Percentiles rank a stretch among this genome's conserved stretches.
Evolutionary conservation across 1,284 basidiomycete genomes (phyloP).

Genomic region (Sanghuangporus weigelae): DNA sequence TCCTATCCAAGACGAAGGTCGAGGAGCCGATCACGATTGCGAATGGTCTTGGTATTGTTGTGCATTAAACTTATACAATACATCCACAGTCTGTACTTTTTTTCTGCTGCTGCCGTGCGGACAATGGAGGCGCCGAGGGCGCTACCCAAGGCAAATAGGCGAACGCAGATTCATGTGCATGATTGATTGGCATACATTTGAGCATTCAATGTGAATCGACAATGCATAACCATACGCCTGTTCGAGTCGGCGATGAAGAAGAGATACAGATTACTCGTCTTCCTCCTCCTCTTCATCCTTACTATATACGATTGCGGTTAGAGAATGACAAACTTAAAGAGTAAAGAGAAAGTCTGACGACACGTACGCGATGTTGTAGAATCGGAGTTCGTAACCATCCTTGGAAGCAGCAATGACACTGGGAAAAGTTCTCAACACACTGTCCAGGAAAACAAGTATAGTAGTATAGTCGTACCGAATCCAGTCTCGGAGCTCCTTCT

Average conservation of each 20-base stretch:
- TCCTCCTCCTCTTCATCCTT: slow-evolving; percentile 44
- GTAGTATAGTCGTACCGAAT: slow-evolving; percentile 54
- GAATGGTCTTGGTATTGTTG: slow-evolving; percentile 17
- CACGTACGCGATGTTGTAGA: slow-evolving; percentile 91
- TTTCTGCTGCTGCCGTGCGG: no score
- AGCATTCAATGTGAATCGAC: not conserved
- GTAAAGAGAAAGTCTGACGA: not conserved
- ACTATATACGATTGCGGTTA: not conserved
- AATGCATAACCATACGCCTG: not conserved
- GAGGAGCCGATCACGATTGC: not conserved
- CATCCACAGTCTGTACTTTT: no score
- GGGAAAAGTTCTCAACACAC: not conserved
- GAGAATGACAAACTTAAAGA: not conserved
- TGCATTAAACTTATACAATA: slow-evolving; percentile 10
- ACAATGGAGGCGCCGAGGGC: not conserved
- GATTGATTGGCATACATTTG: not conserved
- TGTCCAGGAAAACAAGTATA: not conserved
- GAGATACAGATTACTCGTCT: slow-evolving; percentile 31
- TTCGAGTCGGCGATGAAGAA: not conserved
- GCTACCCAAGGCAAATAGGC: not conserved
- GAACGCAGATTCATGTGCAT: not conserved
- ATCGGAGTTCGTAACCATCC: slow-evolving; percentile 85
- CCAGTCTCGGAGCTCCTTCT: slow-evolving; percentile 82
- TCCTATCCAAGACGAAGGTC: slow-evolving; percentile 46
- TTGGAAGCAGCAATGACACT: slow-evolving; percentile 86